Evolutionary conservation across 2,329 filamentous ascomycete genomes (phyloP).

Genomic region (Sclerotiophoma versabilis): DNA sequence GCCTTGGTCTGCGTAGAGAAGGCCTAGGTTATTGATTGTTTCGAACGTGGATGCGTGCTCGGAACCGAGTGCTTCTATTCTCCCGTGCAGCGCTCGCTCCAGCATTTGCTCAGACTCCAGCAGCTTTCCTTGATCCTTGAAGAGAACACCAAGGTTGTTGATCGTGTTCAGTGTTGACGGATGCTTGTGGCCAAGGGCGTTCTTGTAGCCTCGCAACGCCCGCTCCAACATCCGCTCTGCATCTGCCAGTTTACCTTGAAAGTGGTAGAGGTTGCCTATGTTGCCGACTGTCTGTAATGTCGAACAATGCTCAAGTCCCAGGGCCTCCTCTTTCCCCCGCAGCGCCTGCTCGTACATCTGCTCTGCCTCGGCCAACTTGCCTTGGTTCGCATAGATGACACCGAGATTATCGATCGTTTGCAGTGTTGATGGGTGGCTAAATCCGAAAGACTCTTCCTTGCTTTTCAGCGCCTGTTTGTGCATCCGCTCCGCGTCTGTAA

Average conservation of each 20-base stretch:
- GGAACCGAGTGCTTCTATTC: background rate
- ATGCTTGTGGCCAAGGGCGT: no score
- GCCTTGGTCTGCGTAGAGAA: background rate
- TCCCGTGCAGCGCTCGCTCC: background rate
- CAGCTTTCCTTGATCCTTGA: background rate
- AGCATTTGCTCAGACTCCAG: background rate
- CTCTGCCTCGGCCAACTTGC: background rate
- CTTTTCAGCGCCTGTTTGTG: background rate
- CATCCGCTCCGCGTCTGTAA: background rate
- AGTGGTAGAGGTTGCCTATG: no score
- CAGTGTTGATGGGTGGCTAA: background rate
- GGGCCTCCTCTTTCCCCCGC: background rate
- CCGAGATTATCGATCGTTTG: background rate
- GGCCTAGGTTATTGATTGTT: background rate
- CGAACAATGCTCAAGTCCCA: background rate
- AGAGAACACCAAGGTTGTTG: conserved; percentile 13
- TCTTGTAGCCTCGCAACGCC: no score
- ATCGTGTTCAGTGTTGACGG: background rate
- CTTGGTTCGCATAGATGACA: background rate
- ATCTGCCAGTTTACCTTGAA: no score
- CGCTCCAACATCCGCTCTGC: no score
- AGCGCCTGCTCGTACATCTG: background rate
- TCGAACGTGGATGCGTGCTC: background rate
- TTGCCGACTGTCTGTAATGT: no score
- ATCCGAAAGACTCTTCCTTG: background rate